Evolutionary conservation across 2,329 filamentous ascomycete genomes (phyloP), one percentile per base, ranked within the genome.

Genomic region (Epichloe brachyelytri): DNA sequence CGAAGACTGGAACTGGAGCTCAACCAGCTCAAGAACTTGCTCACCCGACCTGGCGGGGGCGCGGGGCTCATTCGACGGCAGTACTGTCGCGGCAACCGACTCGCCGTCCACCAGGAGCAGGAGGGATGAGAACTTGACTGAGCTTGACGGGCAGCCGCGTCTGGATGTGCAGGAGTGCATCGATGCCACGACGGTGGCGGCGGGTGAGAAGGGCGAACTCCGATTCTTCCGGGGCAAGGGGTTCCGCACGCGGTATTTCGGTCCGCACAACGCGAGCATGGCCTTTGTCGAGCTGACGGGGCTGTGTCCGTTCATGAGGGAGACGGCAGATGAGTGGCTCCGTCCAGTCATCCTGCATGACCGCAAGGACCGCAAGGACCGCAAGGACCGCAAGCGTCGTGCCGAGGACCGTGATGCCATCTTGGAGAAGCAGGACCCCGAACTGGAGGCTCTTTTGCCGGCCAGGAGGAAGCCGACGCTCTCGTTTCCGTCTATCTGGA

Each of bases 301-400:
- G 2, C 68, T 82, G 44, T 76, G 72, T 44, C 74, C 76, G 14
- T 81, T 81, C 53, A 81, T 82, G 78, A 76, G 74, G 56, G 77
- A 81, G 65, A 80, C 77, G 1, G 77, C 78, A 10, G 76, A 80
- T 49, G 76, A 80, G 60, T 80, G 78, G 76, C 69, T 82, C 50
- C 71, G 74, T 48, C 78, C 78, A 7, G 72, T 80, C 43, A 76
- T 78, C 38, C 70, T 79, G 26, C 74, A 77, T 55, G 68, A 73
- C 41, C 69, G 70, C 56, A 80, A 81, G 64, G 77, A 81, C 57
- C 73, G 77, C 47, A 70, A 70, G 64, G 77, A 81, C 57, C 73
- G 77, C 47, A 70, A 70, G 64, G 77, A 81, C 57, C 73, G 77
- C 47, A 70, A 70, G 59, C 73, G 74, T 57, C 70, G 76, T 46